A percentile compares a stretch with the other conserved stretches of the same genome.
phyloP scores from a whole-genome alignment of 1,139 yeast genomes.

The Debaryomyces robertsiae region DNA sequence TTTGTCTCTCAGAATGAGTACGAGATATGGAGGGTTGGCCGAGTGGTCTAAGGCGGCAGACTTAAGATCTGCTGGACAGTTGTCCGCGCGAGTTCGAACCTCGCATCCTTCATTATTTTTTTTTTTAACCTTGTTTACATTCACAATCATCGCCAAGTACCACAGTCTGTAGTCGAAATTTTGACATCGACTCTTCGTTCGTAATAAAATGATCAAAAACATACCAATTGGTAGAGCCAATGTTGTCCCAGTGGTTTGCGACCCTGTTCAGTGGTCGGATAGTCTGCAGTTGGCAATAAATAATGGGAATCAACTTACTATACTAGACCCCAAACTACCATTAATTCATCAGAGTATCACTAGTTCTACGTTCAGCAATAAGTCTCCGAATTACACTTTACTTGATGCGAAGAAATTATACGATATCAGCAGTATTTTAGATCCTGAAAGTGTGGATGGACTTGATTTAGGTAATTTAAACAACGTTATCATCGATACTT shows the following conservation, averaged over 20 bases:
- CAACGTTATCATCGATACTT: slow-evolving; percentile 27
- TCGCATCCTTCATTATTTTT: slow-evolving; percentile 69
- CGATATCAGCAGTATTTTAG: slow-evolving; percentile 29
- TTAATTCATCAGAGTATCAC: slow-evolving; percentile 33
- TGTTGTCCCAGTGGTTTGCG: slow-evolving; percentile 23
- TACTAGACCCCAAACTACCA: slow-evolving; percentile 46
- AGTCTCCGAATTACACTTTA: slow-evolving; percentile 14
- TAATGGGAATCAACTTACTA: slow-evolving; percentile 33
- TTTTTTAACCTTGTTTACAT: slow-evolving; percentile 12
- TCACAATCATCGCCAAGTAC: background rate
- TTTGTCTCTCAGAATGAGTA: no score
- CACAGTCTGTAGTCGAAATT: background rate
- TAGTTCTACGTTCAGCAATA: slow-evolving; percentile 13
- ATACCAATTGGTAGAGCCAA: slow-evolving; percentile 27
- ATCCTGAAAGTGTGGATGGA: slow-evolving; percentile 30
- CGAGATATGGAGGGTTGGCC: slow-evolving; percentile 50
- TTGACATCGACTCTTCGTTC: no score
- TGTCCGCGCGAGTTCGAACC: slow-evolving; percentile 85
- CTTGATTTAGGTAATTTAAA: slow-evolving; percentile 36
- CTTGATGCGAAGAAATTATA: slow-evolving; percentile 36
- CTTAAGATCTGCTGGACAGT: slow-evolving; percentile 55
- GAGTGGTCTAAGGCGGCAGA: slow-evolving; percentile 60
- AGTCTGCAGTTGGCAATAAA: slow-evolving; percentile 44
- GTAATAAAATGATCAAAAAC: slow-evolving; percentile 20
- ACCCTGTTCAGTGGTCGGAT: slow-evolving; percentile 42